phyloP scores from a whole-genome alignment of 257 asterid genomes.

The Lycium barbarum region DNA sequence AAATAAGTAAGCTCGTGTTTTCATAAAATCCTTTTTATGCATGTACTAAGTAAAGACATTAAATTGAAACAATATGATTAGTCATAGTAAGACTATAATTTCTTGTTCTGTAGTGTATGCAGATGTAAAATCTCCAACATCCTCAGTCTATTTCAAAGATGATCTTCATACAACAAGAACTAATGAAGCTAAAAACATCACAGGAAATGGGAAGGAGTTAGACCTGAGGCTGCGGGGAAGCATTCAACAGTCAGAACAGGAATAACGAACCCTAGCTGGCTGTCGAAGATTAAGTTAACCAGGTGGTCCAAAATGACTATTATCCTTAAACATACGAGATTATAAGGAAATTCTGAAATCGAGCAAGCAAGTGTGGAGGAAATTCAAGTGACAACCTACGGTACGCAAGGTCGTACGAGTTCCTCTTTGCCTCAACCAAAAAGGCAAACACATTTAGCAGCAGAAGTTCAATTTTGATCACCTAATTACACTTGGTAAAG shows the following conservation, averaged over 20 bases:
- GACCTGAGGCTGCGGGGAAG: background rate
- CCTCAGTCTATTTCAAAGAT: background rate
- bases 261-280: background rate
- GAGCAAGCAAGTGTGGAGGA: background rate
- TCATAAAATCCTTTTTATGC: background rate
- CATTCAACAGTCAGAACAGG: background rate
- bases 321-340: background rate
- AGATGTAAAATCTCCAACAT: background rate
- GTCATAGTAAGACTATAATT: background rate
- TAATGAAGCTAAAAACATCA: background rate
- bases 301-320: background rate
- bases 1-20: no score
- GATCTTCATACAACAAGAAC: background rate
- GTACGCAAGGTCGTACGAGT: background rate
- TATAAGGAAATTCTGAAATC: background rate
- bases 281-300: background rate
- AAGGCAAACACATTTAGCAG: background rate
- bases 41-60: no score
- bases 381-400: background rate
- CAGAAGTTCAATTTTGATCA: background rate
- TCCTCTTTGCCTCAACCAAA: background rate
- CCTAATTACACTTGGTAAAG: background rate
- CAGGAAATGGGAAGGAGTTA: background rate
- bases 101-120: background rate
- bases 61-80: background rate